Percentiles rank a stretch among this genome's conserved stretches.
phyloP scores from a whole-genome alignment of 2,329 filamentous ascomycete genomes.

The Aspergillus tanneri region DNA sequence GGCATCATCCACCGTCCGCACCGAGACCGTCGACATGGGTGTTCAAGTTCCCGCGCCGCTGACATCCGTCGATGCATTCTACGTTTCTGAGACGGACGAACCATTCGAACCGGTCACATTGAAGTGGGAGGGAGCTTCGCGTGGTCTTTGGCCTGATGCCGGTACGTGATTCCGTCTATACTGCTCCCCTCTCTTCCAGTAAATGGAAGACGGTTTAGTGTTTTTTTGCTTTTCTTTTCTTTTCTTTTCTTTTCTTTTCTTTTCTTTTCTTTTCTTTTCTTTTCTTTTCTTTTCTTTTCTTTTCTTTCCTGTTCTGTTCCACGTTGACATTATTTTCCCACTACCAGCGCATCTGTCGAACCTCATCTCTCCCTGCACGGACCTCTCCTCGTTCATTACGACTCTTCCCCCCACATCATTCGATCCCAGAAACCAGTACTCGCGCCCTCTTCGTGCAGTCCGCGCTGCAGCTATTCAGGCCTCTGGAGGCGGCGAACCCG shows the following conservation, averaged over 20 bases:
- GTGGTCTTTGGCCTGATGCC: conserved; percentile 36
- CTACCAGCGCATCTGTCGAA: conserved; percentile 65
- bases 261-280: not conserved
- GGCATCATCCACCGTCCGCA: conserved; percentile 28
- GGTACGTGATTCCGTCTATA: conserved; percentile 25
- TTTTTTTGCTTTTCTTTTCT: too few relatives aligned
- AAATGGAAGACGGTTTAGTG: too few relatives aligned
- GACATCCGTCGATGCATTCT: conserved; percentile 60
- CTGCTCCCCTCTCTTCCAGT: conserved; percentile 2
- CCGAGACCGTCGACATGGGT: conserved; percentile 45
- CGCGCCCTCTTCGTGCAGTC: conserved; percentile 53
- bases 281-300: conserved; percentile 9
- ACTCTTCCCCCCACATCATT: conserved; percentile 70
- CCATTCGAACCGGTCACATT: conserved; percentile 76
- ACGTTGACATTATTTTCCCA: too few relatives aligned
- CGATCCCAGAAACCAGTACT: conserved; percentile 71
- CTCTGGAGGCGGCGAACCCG: conserved; percentile 31
- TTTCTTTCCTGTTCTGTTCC: too few relatives aligned
- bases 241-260: too few relatives aligned
- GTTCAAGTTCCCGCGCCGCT: conserved; percentile 62
- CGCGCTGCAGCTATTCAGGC: conserved; percentile 32
- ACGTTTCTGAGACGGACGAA: conserved; percentile 81
- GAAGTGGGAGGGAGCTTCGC: conserved; percentile 48
- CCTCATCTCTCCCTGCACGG: conserved; percentile 51
- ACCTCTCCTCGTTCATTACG: conserved; percentile 48